phyloP scores from a whole-genome alignment of 148 eudicot genomes.

The Rhododendron simsii region DNA sequence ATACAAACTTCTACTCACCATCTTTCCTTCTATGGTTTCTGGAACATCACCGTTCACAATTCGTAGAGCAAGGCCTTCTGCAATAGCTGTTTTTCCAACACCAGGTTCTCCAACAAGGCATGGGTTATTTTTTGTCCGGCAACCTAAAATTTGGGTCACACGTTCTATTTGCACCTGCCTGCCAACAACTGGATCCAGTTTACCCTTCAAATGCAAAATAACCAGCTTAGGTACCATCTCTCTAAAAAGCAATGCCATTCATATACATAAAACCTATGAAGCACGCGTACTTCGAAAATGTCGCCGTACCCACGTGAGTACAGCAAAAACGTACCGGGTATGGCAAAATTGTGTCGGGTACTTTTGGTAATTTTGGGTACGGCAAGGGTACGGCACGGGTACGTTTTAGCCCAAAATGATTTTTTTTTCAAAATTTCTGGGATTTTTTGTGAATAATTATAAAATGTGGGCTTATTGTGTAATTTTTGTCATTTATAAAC shows the following conservation, averaged over 20 bases:
- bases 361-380: no score
- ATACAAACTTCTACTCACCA: conserved; percentile 35
- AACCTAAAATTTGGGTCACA: conserved; percentile 83
- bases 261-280: background rate
- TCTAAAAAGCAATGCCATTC: background rate
- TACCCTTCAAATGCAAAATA: conserved; percentile 51
- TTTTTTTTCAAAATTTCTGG: no score
- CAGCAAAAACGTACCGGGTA: no score
- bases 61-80: conserved; percentile 93
- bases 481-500: no score
- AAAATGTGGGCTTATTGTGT: no score
- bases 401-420: no score
- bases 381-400: no score
- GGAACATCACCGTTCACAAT: conserved; percentile 91
- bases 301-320: no score
- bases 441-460: no score
- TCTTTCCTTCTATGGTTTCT: conserved; percentile 90
- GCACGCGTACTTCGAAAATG: no score
- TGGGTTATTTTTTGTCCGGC: conserved; percentile 90
- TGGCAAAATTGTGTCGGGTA: no score
- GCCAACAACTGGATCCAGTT: conserved; percentile 96
- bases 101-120: conserved; percentile 98
- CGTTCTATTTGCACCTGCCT: conserved; percentile 85
- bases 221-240: background rate
- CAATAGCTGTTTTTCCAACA: conserved; percentile 95